phyloP scores from a whole-genome alignment of 805 yeast genomes.

The Pichia membranifaciens region DNA sequence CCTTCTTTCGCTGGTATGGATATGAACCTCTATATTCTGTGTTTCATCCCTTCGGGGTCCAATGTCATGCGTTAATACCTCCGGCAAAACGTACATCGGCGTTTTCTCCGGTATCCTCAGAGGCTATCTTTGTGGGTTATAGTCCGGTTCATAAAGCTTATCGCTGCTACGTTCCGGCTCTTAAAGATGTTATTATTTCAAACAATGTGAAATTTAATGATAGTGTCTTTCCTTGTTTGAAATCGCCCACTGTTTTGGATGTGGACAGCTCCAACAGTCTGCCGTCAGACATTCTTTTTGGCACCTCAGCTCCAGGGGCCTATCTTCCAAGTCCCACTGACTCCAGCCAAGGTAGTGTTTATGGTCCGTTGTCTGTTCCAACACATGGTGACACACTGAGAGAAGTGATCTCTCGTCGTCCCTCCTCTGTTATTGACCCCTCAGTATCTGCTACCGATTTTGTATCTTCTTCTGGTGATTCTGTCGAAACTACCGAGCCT shows the following conservation, averaged over 20 bases:
- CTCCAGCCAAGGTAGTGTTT: not conserved
- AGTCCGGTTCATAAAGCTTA: conserved; percentile 6
- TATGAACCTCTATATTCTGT: not conserved
- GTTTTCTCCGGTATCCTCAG: conserved; percentile 3
- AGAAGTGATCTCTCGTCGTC: no score
- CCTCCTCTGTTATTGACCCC: no score
- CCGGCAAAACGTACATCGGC: conserved; percentile 1
- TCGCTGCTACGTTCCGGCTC: conserved; percentile 2
- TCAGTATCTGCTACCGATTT: no score
- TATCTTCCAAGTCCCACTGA: not conserved
- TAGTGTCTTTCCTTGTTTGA: not conserved
- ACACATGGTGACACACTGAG: no score
- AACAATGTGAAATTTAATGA: conserved; percentile 6
- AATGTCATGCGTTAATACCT: not conserved
- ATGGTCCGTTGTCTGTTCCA: not conserved
- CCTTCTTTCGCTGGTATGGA: conserved; percentile 7
- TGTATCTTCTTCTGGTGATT: no score
- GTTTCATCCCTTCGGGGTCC: conserved; percentile 2
- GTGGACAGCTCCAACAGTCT: not conserved
- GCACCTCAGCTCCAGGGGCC: not conserved
- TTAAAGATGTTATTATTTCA: conserved; percentile 16
- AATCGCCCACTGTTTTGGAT: not conserved
- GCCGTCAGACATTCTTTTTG: not conserved
- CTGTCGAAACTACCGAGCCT: no score
- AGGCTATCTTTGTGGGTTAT: conserved; percentile 9